Percentiles rank a stretch among this genome's conserved stretches.
These are phyloP conservation scores for Sporothrix pseudoabietina DNA, from an alignment of 2,329 filamentous ascomycete genomes.

Conservation along the genomic window DNA sequence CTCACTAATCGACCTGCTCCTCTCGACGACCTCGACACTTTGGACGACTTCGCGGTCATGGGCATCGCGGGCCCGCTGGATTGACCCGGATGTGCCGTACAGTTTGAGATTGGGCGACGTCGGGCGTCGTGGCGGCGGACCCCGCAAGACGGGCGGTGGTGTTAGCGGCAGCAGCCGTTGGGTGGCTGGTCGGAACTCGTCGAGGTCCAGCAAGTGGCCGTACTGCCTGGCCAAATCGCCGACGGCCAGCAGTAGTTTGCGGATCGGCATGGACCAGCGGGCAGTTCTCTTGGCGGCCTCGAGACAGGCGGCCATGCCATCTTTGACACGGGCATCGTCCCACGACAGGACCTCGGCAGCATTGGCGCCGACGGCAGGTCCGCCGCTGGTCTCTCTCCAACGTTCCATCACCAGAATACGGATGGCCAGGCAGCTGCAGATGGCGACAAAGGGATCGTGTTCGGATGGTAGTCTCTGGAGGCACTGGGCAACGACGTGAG, in stretches of 20 bases:
- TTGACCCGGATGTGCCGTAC: constrained; percentile 15
- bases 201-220: constrained; percentile 16
- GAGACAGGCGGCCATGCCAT: constrained; percentile 8
- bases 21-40: background rate
- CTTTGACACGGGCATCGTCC: constrained; percentile 3
- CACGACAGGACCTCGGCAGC: background rate
- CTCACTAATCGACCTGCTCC: background rate
- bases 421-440: constrained; percentile 19
- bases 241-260: constrained; percentile 19
- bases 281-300: constrained; percentile 15
- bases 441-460: constrained; percentile 23
- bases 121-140: background rate
- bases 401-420: constrained; percentile 16
- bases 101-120: background rate
- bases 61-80: constrained; percentile 5
- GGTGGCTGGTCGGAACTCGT: background rate
- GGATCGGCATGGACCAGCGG: constrained; percentile 22
- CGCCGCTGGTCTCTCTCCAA: background rate
- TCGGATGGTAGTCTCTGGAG: background rate
- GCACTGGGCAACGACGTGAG: constrained; percentile 19
- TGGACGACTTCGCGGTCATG: constrained; percentile 18
- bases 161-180: background rate
- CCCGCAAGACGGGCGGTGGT: background rate
- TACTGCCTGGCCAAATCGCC: constrained; percentile 17
- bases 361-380: background rate